These are phyloP conservation scores for Rugosomyces carneus DNA, from an alignment of 1,284 basidiomycete genomes.

Conservation along the genomic window DNA sequence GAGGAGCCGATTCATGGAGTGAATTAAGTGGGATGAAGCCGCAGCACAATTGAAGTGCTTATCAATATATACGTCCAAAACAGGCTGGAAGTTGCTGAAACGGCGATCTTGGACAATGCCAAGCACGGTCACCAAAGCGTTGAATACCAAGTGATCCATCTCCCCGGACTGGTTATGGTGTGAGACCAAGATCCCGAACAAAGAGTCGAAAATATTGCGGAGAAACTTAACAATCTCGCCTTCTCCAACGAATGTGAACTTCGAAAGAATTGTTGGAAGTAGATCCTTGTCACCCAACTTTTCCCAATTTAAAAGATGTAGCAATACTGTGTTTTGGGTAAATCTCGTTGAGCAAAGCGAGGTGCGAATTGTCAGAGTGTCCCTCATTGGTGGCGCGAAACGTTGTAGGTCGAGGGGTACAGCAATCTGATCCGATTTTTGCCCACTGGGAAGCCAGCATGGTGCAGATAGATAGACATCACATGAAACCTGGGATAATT, in stretches of 20 bases:
- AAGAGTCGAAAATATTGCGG: conserved; percentile 85
- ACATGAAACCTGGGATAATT: conserved; percentile 51
- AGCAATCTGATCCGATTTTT: conserved; percentile 51
- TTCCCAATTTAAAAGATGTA: conserved; percentile 85
- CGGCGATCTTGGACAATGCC: conserved; percentile 89
- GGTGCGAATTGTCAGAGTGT: conserved; percentile 79
- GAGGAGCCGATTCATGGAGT: conserved; percentile 83
- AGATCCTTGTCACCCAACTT: conserved; percentile 57
- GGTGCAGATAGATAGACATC: conserved; percentile 70
- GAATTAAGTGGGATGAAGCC: conserved; percentile 77
- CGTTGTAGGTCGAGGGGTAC: conserved; percentile 62
- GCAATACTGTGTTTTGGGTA: conserved; percentile 87
- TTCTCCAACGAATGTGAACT: conserved; percentile 90
- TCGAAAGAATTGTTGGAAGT: conserved; percentile 70
- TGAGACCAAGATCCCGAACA: conserved; percentile 86
- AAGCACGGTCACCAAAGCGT: conserved; percentile 85
- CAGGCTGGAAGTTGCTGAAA: conserved; percentile 94
- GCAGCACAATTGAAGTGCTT: conserved; percentile 79
- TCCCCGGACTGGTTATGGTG: conserved; percentile 69
- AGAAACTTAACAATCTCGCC: conserved; percentile 95
- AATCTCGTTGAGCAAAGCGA: conserved; percentile 91
- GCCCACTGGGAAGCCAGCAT: conserved; percentile 48
- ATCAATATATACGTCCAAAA: conserved; percentile 90
- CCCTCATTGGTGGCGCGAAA: conserved; percentile 64
- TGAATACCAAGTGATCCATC: conserved; percentile 85